These are phyloP conservation scores for Silene uniflora DNA, from an alignment of 148 eudicot species.

Conservation along the genomic window DNA sequence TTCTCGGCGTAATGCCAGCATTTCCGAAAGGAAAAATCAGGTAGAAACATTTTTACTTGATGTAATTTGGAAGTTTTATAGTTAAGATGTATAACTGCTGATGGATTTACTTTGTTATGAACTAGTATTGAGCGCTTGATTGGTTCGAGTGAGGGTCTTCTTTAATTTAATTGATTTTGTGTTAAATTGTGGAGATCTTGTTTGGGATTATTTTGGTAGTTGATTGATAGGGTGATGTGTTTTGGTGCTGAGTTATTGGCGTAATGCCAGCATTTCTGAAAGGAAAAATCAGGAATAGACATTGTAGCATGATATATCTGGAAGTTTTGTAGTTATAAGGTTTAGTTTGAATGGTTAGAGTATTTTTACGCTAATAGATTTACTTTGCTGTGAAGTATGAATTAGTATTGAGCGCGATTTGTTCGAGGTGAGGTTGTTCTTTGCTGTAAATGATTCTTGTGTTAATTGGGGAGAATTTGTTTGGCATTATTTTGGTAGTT, in stretches of 20 bases:
- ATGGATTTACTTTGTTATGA: background rate
- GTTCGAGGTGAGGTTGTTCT: background rate
- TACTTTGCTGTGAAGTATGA: background rate
- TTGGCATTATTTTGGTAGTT: background rate
- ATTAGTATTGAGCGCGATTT: background rate
- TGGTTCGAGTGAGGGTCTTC: background rate
- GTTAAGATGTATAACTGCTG: background rate
- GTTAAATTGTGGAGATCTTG: constrained; percentile 5
- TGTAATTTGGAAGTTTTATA: background rate
- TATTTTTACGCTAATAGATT: background rate
- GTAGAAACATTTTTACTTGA: constrained; percentile 29
- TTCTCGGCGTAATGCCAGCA: constrained; percentile 45
- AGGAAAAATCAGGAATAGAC: constrained; percentile 63
- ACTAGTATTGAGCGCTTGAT: background rate
- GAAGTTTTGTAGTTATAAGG: background rate
- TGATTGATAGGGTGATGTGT: background rate
- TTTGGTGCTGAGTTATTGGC: constrained; percentile 21
- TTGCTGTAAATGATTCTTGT: background rate
- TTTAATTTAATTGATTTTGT: background rate
- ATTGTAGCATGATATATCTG: background rate
- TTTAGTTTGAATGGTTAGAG: background rate
- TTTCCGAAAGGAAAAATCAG: constrained; percentile 66
- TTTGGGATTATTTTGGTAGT: background rate
- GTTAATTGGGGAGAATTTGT: constrained; percentile 2
- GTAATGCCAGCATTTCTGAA: constrained; percentile 53